phyloP scores from a whole-genome alignment of 2,329 filamentous ascomycete genomes.

The Venturia aucupariae region DNA sequence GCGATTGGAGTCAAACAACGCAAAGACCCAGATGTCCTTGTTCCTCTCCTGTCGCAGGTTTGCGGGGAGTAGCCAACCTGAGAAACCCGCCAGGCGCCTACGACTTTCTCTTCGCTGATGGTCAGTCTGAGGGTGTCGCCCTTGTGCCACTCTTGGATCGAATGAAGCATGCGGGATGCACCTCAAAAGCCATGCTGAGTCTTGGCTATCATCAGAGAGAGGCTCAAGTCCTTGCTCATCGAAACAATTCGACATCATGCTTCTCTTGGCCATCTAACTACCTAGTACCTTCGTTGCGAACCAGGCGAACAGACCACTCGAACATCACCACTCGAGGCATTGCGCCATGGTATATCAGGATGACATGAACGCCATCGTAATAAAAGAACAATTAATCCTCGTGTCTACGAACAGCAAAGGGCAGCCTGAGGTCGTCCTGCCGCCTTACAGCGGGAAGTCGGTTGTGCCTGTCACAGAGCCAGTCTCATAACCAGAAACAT shows the following conservation, averaged over 20 bases:
- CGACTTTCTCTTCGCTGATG: background rate
- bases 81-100: background rate
- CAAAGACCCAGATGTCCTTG: slow-evolving; percentile 2
- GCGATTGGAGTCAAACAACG: background rate
- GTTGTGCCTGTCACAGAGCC: slow-evolving; percentile 3
- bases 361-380: slow-evolving; percentile 1
- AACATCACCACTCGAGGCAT: background rate
- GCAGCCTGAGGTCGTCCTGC: background rate
- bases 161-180: background rate
- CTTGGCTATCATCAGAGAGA: no score
- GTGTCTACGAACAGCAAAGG: background rate
- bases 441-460: background rate
- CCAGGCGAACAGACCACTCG: background rate
- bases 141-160: background rate
- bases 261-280: background rate
- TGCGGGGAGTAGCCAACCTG: background rate
- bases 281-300: no score
- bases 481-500: slow-evolving; percentile 13
- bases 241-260: background rate
- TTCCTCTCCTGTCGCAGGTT: slow-evolving; percentile 9
- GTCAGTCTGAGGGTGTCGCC: background rate
- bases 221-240: background rate
- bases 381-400: background rate
- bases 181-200: background rate
- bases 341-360: background rate